These are phyloP conservation scores for Blastomyces parvus DNA, from an alignment of 2,329 filamentous ascomycete species.

Conservation along the genomic window DNA sequence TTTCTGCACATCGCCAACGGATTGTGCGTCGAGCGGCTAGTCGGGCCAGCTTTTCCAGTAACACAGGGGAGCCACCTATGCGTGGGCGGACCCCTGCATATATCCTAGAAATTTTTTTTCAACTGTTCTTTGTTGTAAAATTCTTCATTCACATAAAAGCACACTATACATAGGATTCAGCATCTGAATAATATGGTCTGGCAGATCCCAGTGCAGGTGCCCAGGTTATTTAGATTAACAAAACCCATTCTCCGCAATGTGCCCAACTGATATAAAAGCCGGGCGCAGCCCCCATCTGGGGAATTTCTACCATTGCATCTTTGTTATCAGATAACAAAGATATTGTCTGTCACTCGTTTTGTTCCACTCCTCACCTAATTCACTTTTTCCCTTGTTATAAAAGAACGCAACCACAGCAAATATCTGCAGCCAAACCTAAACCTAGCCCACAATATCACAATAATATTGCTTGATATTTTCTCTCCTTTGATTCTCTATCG, in stretches of 20 bases:
- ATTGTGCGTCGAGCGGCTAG: background rate
- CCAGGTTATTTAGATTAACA: background rate
- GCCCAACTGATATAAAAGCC: background rate
- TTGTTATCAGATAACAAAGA: background rate
- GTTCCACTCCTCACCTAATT: background rate
- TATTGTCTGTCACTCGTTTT: conserved; percentile 7
- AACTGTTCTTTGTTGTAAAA: background rate
- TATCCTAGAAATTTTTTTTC: background rate
- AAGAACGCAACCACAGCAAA: background rate
- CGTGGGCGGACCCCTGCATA: conserved; percentile 7
- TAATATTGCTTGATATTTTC: background rate
- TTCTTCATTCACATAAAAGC: background rate
- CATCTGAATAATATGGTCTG: background rate
- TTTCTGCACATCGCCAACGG: conserved; percentile 5
- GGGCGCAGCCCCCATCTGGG: background rate
- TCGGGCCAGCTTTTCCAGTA: background rate
- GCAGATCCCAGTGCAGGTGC: background rate
- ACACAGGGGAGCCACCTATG: conserved; percentile 4
- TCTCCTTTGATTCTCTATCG: background rate
- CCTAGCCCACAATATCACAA: background rate
- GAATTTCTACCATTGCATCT: background rate
- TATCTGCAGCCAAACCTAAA: conserved; percentile 1
- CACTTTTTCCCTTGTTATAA: background rate
- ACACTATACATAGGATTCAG: background rate
- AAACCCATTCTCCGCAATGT: background rate